These are phyloP conservation scores for Colletotrichum sp. DNA, from an alignment of 2,329 filamentous ascomycete species.

Conservation along the genomic window DNA sequence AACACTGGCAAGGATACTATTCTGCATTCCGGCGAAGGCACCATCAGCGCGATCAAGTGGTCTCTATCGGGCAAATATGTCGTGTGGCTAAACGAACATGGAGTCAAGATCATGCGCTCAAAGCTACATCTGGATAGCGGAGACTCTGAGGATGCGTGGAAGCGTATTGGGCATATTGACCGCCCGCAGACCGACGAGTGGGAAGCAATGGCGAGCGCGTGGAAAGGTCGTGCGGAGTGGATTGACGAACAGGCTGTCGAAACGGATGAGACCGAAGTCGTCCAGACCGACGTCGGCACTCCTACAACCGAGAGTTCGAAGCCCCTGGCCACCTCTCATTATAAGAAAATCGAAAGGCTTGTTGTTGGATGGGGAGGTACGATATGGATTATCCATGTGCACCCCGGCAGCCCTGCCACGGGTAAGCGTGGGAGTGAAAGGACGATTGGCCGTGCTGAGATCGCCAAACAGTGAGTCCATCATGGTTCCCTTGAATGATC, in stretches of 20 bases:
- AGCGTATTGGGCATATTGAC: constrained; percentile 90
- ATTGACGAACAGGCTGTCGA: constrained; percentile 85
- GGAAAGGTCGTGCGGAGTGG: constrained; percentile 94
- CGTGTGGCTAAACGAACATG: constrained; percentile 94
- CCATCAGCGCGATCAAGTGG: constrained; percentile 93
- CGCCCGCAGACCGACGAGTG: constrained; percentile 85
- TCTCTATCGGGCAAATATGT: constrained; percentile 91
- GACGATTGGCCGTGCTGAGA: constrained; percentile 81
- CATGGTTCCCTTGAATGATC: neutral
- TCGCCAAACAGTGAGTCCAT: constrained; percentile 82
- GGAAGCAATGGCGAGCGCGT: constrained; percentile 96
- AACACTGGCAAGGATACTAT: constrained; percentile 85
- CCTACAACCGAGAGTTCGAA: constrained; percentile 53
- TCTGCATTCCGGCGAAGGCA: constrained; percentile 89
- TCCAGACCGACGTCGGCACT: constrained; percentile 39
- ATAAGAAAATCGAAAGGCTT: constrained; percentile 72
- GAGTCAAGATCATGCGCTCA: constrained; percentile 96
- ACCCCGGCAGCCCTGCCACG: constrained; percentile 71
- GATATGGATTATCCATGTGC: constrained; percentile 94
- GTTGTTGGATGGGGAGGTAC: constrained; percentile 95
- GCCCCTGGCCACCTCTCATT: constrained; percentile 52
- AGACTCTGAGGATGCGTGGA: constrained; percentile 88
- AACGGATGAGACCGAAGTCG: constrained; percentile 64
- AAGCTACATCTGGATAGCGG: constrained; percentile 79
- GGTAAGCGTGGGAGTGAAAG: constrained; percentile 73